Percentiles rank a stretch among this genome's conserved stretches.
phyloP scores from a whole-genome alignment of 768 basidiomycete genomes.

The Termitomyces sp. region DNA sequence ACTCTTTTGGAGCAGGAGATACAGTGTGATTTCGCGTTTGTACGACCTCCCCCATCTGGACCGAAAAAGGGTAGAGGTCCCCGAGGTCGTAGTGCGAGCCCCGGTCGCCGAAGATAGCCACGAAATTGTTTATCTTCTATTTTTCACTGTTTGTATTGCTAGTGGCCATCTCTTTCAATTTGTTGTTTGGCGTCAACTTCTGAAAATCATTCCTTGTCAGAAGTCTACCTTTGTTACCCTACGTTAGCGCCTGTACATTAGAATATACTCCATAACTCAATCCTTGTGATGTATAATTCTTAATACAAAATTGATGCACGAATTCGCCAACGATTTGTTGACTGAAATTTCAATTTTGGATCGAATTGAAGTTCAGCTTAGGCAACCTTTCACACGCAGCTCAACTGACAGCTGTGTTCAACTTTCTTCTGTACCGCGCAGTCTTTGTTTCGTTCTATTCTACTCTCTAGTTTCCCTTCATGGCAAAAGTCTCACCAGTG shows the following conservation, averaged over 20 bases:
- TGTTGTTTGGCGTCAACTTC: background rate
- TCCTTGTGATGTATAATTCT: too few species aligned
- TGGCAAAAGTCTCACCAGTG: constrained; percentile 26
- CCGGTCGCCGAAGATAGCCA: constrained; percentile 50
- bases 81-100: constrained; percentile 81
- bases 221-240: background rate
- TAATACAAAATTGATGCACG: background rate
- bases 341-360: too few species aligned
- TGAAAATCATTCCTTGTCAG: background rate
- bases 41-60: constrained; percentile 81
- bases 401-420: constrained; percentile 3
- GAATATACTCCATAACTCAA: background rate
- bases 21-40: constrained; percentile 91
- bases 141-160: constrained; percentile 1
- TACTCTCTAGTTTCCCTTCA: constrained; percentile 10
- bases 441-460: background rate
- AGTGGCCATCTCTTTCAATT: background rate
- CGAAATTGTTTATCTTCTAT: constrained; percentile 5
- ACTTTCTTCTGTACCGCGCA: background rate
- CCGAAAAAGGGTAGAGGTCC: constrained; percentile 73
- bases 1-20: constrained; percentile 82
- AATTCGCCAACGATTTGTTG: background rate
- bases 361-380: constrained; percentile 3
- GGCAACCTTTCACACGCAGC: constrained; percentile 4
- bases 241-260: background rate